Evolutionary conservation across 2,329 filamentous ascomycete species (phyloP), one percentile per base, ranked within the genome.

Genomic region (Rhinocladiella mackenziei): DNA sequence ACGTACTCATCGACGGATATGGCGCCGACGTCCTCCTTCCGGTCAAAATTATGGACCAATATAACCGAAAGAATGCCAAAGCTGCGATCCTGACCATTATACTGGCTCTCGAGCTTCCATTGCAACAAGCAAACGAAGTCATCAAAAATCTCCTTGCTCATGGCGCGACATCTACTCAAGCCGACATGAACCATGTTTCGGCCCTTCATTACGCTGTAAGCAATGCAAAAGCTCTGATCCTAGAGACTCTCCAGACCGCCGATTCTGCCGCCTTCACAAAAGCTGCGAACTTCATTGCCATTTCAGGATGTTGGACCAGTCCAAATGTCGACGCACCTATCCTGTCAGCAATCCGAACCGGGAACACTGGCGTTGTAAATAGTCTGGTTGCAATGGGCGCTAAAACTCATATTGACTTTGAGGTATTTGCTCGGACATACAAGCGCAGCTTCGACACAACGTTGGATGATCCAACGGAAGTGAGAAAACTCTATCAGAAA

Each of bases 11-110:
- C 39, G 71, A 80, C 32, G 75, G 75, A 1, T 92, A 86, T 58
- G 88, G 86, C 5, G 86, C 86, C 3, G 86, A 94, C 61, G 74
- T 84, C 1, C 69, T 89, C 11, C 69, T 88, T 15, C 86, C 87
- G 0, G 72, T 92, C 60, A 89, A 89, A 62, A 72, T 84, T 18
- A 58, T 76, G 7, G 57, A 60, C 15, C 43, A 58, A 3, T 48
- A 56, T 18, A 43, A 75, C 43, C 73, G 72, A 35, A 66, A 66
- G 3, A 36, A 31, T 11, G 73, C 77, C 2, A 67, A 69, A 19
- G 74, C 68, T 1, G 84, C 81, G 0, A 81, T 91, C 32, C 68
- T 92, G 36, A 84, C 81, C 0, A 66, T 91, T 5, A 74, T 80
- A 1, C 70, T 94, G n/a, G 77, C 83, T 1, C 65, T 86, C 19